Evolutionary conservation across 306 rosid species (phyloP).

Genomic region (Vigna unguiculata): DNA sequence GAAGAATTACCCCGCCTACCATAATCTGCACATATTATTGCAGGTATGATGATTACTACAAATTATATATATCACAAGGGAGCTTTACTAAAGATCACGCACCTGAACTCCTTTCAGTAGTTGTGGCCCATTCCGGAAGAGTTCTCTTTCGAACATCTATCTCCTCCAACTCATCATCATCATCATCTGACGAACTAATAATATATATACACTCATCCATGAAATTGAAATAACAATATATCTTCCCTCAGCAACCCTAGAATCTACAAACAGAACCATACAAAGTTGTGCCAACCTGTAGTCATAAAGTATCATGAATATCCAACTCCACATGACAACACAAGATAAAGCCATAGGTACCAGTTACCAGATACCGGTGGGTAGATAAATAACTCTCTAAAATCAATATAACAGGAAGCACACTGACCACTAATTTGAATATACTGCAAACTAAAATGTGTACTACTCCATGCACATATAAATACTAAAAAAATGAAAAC

Average conservation of each 20-base stretch:
- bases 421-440: neutral
- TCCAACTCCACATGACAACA: conserved; percentile 37
- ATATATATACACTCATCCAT: conserved; percentile 63
- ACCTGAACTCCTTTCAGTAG: conserved; percentile 58
- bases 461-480: neutral
- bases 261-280: conserved; percentile 44
- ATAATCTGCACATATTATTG: conserved; percentile 58
- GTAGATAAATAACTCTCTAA: neutral
- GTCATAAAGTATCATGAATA: conserved; percentile 36
- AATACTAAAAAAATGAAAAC: neutral
- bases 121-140: conserved; percentile 70
- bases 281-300: conserved; percentile 58
- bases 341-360: no score
- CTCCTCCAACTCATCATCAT: conserved; percentile 77
- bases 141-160: conserved; percentile 59
- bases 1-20: conserved; percentile 49
- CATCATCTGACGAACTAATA: conserved; percentile 79
- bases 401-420: neutral
- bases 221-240: conserved; percentile 42
- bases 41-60: conserved; percentile 7
- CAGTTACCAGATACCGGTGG: no score
- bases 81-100: conserved; percentile 41
- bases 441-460: neutral
- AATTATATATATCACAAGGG: conserved; percentile 20
- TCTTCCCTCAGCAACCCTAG: conserved; percentile 48